A percentile compares a stretch with the other conserved stretches of the same genome.
These are phyloP conservation scores for Saposhnikovia divaricata DNA, from an alignment of 129 eudicot genomes.

Conservation along the genomic window DNA sequence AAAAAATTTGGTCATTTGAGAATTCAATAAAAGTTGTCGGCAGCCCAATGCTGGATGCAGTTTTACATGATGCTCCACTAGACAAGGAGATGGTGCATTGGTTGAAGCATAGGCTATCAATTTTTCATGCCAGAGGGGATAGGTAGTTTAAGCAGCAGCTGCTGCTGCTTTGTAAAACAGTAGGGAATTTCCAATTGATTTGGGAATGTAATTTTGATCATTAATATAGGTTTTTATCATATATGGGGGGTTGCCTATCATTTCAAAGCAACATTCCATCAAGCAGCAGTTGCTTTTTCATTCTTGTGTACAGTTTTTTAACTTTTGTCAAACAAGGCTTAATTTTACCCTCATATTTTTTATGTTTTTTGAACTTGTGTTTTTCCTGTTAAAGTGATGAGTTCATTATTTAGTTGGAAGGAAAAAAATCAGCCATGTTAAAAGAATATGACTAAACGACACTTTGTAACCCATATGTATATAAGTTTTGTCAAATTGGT, in stretches of 20 bases:
- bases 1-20: conserved; percentile 77
- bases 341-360: too few relatives aligned
- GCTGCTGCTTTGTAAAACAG: background rate
- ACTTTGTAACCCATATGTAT: too few relatives aligned
- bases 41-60: conserved; percentile 89
- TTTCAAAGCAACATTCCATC: conserved; percentile 20
- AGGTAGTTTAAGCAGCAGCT: conserved; percentile 25
- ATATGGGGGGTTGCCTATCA: conserved; percentile 8
- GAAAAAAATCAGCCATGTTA: too few relatives aligned
- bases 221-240: background rate
- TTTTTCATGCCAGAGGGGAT: conserved; percentile 88
- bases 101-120: conserved; percentile 79
- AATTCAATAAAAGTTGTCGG: conserved; percentile 51
- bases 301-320: conserved; percentile 76
- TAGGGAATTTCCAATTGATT: background rate
- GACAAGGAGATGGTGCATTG: conserved; percentile 80
- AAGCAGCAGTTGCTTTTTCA: conserved; percentile 27
- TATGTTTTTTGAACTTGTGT: too few relatives aligned
- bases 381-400: too few relatives aligned
- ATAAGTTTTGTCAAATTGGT: too few relatives aligned
- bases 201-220: background rate
- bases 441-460: too few relatives aligned
- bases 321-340: too few relatives aligned
- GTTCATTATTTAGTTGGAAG: too few relatives aligned
- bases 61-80: conserved; percentile 45